Evolutionary conservation across 352 stramenopile species (phyloP), one percentile per base, ranked within the genome.

Genomic region (Globisporangium yorkense): DNA sequence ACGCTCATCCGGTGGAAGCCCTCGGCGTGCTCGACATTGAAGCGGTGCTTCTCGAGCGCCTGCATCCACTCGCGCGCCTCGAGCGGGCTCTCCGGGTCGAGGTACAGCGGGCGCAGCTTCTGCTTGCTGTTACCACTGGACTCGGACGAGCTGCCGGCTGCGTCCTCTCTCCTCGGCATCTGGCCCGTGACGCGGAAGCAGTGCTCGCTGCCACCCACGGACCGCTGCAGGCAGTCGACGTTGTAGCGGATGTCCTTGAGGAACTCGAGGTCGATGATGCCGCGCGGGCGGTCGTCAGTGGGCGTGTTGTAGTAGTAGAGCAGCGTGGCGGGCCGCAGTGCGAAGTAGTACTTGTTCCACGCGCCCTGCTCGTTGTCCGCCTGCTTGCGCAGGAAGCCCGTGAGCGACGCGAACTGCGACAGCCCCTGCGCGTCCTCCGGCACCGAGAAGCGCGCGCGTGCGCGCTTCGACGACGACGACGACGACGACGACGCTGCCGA

Each of bases 311-410:
- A 94, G 67, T 92, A 94, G 56, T 92, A 88, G n/a, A 94, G 67
- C 59, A 86, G 86, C 21, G 84, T 90, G 13, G 80, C 62, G 3
- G 82, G 77, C 46, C 84, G 80, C 54, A 94, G 63, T 50, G 83
- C 79, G 62, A 94, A 92, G 59, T 76, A 94, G 68, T 92, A 92
- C 53, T 75, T 63, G 54, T 85, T 90, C 84, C 84, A 94, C 5
- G 72, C 67, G 7, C 84, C 84, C 0, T 78, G 76, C 40, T 91
- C 75, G 52, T 92, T 92, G 67, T 90, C 84, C 7, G 80, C 84
- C 56, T 94, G 81, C 56, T 92, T 91, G 43, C 70, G 67, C 6
- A 94, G 54, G 45, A 85, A 85, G 0, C 84, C 84, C 41, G 66
- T 77, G 57, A 71, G 80, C 49, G 75, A 84, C 13, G 67, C 78